Percentiles rank a stretch among this genome's conserved stretches.
Conservation (phyloP, 176 grass and related monocot genomes). For the Echinochloa phyllopogon region DNA sequence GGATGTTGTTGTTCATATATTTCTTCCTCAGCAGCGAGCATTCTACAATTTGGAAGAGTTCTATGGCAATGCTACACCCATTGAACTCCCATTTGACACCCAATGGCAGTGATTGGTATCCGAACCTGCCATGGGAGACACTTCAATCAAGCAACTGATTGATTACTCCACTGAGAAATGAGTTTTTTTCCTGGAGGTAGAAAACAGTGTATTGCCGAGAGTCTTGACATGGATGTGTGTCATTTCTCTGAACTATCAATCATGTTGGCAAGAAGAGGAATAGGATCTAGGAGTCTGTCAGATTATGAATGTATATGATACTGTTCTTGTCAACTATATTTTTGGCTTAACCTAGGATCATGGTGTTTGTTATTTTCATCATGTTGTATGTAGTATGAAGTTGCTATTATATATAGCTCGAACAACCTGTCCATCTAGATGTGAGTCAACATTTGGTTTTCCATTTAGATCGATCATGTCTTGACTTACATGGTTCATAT, state of each 20-base stretch:
- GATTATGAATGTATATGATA: not conserved
- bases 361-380: not conserved
- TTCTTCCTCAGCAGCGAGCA: conserved; percentile 79
- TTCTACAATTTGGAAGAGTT: conserved; percentile 98
- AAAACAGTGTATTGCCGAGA: not conserved
- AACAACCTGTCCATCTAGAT: too few relatives aligned
- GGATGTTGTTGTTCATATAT: conserved; percentile 99
- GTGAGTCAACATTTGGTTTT: too few relatives aligned
- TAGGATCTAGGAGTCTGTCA: not conserved
- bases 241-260: conserved; percentile 1
- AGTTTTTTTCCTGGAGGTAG: not conserved
- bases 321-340: not conserved
- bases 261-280: conserved; percentile 30
- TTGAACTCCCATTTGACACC: conserved; percentile 85
- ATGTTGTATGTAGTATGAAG: not conserved
- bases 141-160: not conserved
- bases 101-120: conserved; percentile 42
- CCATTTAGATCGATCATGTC: too few relatives aligned
- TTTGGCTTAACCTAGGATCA: not conserved
- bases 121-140: not conserved
- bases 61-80: conserved; percentile 80
- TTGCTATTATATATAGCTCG: not conserved
- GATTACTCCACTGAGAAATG: not conserved
- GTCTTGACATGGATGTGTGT: conserved; percentile 2
- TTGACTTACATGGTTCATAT: too few relatives aligned